These are phyloP conservation scores for Cordyceps tenuipes DNA, from an alignment of 2,329 filamentous ascomycete species.

Conservation along the genomic window DNA sequence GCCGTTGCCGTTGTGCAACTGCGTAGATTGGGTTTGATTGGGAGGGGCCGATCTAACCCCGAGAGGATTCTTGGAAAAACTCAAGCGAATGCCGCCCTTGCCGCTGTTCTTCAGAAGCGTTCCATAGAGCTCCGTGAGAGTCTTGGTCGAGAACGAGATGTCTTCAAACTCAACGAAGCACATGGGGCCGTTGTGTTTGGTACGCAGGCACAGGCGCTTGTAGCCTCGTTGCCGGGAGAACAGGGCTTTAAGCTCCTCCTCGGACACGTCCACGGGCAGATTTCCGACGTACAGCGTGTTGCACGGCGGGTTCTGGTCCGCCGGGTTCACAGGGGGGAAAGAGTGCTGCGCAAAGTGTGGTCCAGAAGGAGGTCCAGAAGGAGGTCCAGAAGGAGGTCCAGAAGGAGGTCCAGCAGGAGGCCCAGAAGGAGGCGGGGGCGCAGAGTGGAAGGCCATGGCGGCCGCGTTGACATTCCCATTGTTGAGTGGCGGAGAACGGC, in stretches of 20 bases:
- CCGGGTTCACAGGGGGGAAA: slow-evolving; percentile 83
- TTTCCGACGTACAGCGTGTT: slow-evolving; percentile 99
- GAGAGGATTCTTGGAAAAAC: slow-evolving; percentile 94
- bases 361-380: slow-evolving; percentile 26
- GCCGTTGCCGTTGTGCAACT: slow-evolving; percentile 49
- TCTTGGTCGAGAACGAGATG: slow-evolving; percentile 82
- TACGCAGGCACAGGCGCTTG: slow-evolving; percentile 88
- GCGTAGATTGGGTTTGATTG: slow-evolving; percentile 26
- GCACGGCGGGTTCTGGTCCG: slow-evolving; percentile 93
- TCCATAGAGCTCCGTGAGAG: slow-evolving; percentile 83
- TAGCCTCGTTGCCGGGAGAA: slow-evolving; percentile 93
- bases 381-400: too few relatives aligned
- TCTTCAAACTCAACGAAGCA: slow-evolving; percentile 99
- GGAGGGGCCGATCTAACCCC: slow-evolving; percentile 68
- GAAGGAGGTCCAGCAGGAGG: too few relatives aligned
- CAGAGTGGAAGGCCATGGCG: neutral
- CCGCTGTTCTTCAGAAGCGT: slow-evolving; percentile 80
- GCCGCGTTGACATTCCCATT: slow-evolving; percentile 14
- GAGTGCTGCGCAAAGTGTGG: slow-evolving; percentile 54
- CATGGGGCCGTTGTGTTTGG: slow-evolving; percentile 94
- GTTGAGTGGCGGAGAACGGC: slow-evolving; percentile 39
- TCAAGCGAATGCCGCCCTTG: slow-evolving; percentile 89
- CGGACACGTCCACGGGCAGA: slow-evolving; percentile 80
- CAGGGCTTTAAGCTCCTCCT: slow-evolving; percentile 89
- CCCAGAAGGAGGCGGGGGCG: too few relatives aligned